These are phyloP conservation scores for Candida manassasensis DNA, from an alignment of 805 yeast genomes.

Conservation along the genomic window DNA sequence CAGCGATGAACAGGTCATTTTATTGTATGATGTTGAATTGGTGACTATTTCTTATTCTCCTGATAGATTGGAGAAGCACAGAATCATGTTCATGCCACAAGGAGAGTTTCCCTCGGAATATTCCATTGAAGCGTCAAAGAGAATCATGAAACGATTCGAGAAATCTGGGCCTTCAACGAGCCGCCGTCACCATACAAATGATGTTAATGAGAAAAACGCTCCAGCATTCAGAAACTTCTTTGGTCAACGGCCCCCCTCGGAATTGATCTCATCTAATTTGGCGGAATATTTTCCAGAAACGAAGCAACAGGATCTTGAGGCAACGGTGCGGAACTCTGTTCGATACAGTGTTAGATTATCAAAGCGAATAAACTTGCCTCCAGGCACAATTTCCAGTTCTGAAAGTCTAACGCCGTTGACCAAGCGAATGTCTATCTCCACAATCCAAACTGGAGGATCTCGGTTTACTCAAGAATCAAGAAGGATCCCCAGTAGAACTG, in stretches of 20 bases:
- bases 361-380: conserved; percentile 26
- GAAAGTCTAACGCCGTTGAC: conserved; percentile 14
- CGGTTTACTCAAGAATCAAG: conserved; percentile 20
- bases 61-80: conserved; percentile 62
- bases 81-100: conserved; percentile 63
- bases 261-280: conserved; percentile 81
- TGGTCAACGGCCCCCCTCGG: conserved; percentile 93
- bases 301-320: conserved; percentile 62
- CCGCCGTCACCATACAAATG: conserved; percentile 19
- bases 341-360: conserved; percentile 68
- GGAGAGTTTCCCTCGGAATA: conserved; percentile 59
- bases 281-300: conserved; percentile 91
- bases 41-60: conserved; percentile 78
- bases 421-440: conserved; percentile 8
- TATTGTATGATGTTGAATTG: conserved; percentile 71
- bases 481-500: conserved; percentile 37
- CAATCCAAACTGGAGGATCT: conserved; percentile 10
- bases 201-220: conserved; percentile 7
- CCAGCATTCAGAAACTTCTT: conserved; percentile 46
- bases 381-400: conserved; percentile 11
- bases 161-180: conserved; percentile 13
- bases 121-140: conserved; percentile 54
- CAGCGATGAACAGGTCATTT: conserved; percentile 21
- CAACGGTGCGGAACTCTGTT: conserved; percentile 79
- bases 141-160: conserved; percentile 32